Base-by-base conservation (phyloP, 331 rosid species). In the Acacia concinna region DNA sequence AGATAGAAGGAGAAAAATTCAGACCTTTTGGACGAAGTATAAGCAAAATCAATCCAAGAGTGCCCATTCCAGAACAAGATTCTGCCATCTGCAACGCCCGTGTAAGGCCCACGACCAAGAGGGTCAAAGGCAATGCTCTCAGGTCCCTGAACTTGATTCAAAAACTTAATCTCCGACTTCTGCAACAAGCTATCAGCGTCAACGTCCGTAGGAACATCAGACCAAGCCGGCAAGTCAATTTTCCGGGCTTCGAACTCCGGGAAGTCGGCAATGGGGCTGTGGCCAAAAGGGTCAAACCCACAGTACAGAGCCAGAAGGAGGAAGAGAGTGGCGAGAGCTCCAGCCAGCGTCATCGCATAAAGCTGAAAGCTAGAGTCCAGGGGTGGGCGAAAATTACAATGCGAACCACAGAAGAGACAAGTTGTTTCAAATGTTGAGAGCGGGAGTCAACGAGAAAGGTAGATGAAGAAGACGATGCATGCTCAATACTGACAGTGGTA, bases 51-150 rank as follows among this genome's bases (percentile, higher is more conserved):
- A 77, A 82, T 3, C 98, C 98, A 95, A 10, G 92, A 76, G 3
- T 90, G 71, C 13, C 93, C 96, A 51, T 91, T 83, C 97, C 96
- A 93, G 86, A 93, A 85, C 47, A 95, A 17, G 6, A 95, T 67
- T 62, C 91, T 81, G 13, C 99, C 99, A 84, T 95, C 99, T 41
- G 97, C 99, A 25, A 95, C 90, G 28, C 99, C 99, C 5, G 97
- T 86, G 65, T 93, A 95, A 14, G 99, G 99, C 0, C 99, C 99
- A 52, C 97, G 94, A 79, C 97, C 99, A 34, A 79, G 97, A 68
- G 90, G 81, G 46, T 95, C 99, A 49, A 95, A 95, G 10, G 82
- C 91, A 66, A 95, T 41, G 62, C 99, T 95, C 87, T 95, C 99
- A 2, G 99, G 99, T 46, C 99, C 98, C 60, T 87, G 97, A 8